Base-by-base conservation (phyloP, 2,329 filamentous ascomycete genomes). In the Chaetomiaceae sp. region DNA sequence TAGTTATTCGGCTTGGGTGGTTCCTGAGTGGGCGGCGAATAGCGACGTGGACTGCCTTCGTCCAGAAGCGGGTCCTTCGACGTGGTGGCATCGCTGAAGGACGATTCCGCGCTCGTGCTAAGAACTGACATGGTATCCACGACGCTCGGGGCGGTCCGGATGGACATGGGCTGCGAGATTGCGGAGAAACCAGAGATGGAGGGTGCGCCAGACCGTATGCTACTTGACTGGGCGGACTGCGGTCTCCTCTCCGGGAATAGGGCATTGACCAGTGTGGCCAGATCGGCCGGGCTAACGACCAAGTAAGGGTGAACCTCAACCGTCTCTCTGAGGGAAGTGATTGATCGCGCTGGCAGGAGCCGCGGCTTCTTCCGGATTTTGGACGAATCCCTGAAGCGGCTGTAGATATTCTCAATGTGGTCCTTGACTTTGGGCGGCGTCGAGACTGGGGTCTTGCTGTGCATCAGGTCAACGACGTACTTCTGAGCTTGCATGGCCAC, bases 401-500 rank as follows among this genome's bases (percentile, higher is more conserved):
- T 69, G 59, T 87, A 68, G 38, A 91, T 84, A 56, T 75, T 85
- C 56, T 88, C 83, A 55, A 91, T 80, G 55, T 88, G 84, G 18
- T 66, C 68, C 43, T 82, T 79, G 55, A 85, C 79, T 56, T 81
- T 72, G 2, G 77, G 71, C 6, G 83, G 76, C 3, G 82, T 76
- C 4, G 81, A 78, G 12, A 78, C 75, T 10, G 79, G 77, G 58
- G 84, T 78, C 58, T 70, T 79, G 58, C 75, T 88, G 80, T 83
- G 83, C 48, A 79, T 75, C 67, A 88, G 82, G 58, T 90, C 86
- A 49, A 86, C 80, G 11, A 91, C 87, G 53, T 87, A 77, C 58
- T 86, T 83, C 61, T 90, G 85, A 40, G 87, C 85, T 52, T 84
- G 81, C 62, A 86, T 81, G 45, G 86, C 88, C 47, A 96, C 84